phyloP scores from a whole-genome alignment of 2,329 filamentous ascomycete genomes.

The Zymoseptoria pseudotritici region DNA sequence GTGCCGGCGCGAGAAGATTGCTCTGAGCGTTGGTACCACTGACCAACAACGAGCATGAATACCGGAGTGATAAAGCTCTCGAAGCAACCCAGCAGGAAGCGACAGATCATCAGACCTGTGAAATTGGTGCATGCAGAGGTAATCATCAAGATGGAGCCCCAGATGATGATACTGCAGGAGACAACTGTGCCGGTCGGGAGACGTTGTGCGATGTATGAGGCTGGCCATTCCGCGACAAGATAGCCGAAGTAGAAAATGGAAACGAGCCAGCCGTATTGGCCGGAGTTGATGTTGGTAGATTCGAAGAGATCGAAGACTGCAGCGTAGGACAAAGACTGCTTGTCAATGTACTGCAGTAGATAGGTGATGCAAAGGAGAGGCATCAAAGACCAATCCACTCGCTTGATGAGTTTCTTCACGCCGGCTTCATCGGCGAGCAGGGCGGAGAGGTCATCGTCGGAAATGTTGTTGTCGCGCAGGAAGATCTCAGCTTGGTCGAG shows the following conservation, averaged over 20 bases:
- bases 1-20: conserved; percentile 19
- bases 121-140: conserved; percentile 58
- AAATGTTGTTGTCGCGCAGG: conserved; percentile 43
- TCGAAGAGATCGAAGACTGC: conserved; percentile 50
- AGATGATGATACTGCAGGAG: conserved; percentile 46
- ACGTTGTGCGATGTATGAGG: conserved; percentile 26
- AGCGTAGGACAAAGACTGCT: conserved; percentile 47
- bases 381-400: conserved; percentile 45
- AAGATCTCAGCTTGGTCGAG: conserved; percentile 46
- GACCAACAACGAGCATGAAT: conserved; percentile 33
- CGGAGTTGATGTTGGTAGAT: conserved; percentile 40
- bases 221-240: conserved; percentile 18
- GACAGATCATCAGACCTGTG: conserved; percentile 50
- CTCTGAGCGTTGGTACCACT: conserved; percentile 64
- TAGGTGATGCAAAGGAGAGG: conserved; percentile 40
- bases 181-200: conserved; percentile 29
- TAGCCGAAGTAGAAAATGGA: conserved; percentile 48
- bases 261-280: conserved; percentile 49
- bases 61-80: conserved; percentile 54
- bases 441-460: conserved; percentile 35
- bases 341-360: conserved; percentile 30
- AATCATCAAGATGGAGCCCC: conserved; percentile 54
- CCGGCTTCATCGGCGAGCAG: conserved; percentile 38
- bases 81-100: conserved; percentile 61
- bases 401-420: conserved; percentile 33